phyloP scores from a whole-genome alignment of 192 early-diverging fungal species.

The Backusella mclennaniae region DNA sequence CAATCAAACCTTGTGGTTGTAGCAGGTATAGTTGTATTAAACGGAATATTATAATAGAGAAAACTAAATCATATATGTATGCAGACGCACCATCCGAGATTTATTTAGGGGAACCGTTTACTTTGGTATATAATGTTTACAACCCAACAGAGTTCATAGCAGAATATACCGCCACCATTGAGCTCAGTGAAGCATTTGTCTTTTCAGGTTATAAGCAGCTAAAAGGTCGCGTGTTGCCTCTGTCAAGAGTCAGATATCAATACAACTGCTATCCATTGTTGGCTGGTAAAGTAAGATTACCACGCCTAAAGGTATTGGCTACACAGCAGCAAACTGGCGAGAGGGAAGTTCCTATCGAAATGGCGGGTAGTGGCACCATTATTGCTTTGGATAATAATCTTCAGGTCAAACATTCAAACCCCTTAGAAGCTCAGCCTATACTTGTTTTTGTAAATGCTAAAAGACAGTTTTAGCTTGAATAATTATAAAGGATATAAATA shows the following conservation, averaged over 20 bases:
- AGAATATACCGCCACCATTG: slow-evolving; percentile 58
- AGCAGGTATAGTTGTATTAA: slow-evolving; percentile 30
- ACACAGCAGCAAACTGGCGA: slow-evolving; percentile 18
- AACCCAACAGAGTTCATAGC: slow-evolving; percentile 55
- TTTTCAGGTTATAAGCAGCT: slow-evolving; percentile 72
- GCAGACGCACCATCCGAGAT: slow-evolving; percentile 59
- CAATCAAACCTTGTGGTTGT: slow-evolving; percentile 33
- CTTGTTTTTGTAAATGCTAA: slow-evolving; percentile 29
- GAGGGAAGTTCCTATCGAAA: slow-evolving; percentile 19
- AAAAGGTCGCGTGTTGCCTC: slow-evolving; percentile 55
- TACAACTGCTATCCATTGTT: slow-evolving; percentile 62
- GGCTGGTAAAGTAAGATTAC: slow-evolving; percentile 56
- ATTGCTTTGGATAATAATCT: slow-evolving; percentile 19
- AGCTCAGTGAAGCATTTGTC: slow-evolving; percentile 71
- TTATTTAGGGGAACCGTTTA: slow-evolving; percentile 57
- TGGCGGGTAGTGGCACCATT: slow-evolving; percentile 6
- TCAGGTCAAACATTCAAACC: not conserved
- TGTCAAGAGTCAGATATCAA: slow-evolving; percentile 44
- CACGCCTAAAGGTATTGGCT: slow-evolving; percentile 45
- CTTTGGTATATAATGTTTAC: slow-evolving; percentile 56
- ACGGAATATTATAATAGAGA: not conserved
- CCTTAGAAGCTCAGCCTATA: not conserved
- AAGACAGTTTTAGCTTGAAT: slow-evolving; percentile 2
- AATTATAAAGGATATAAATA: not conserved
- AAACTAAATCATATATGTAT: not conserved